Evolutionary conservation across 805 yeast genomes (phyloP).

Genomic region (Zygoascus tannicola): DNA sequence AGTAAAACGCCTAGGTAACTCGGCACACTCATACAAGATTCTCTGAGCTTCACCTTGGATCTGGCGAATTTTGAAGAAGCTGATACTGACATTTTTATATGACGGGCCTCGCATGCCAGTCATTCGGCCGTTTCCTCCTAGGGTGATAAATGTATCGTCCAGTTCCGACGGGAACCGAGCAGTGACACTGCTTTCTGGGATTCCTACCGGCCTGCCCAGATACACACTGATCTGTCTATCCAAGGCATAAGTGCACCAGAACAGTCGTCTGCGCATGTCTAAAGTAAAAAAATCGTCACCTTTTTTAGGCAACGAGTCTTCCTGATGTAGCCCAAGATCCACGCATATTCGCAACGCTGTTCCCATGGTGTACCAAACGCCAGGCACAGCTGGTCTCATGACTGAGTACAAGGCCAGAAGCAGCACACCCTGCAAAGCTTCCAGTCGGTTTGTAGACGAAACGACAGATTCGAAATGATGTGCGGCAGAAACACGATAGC

Average conservation of each 20-base stretch:
- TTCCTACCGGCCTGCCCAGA: constrained; percentile 79
- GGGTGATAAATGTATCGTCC: constrained; percentile 59
- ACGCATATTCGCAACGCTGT: constrained; percentile 70
- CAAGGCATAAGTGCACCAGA: constrained; percentile 83
- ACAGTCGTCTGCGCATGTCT: constrained; percentile 66
- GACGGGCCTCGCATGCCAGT: constrained; percentile 34
- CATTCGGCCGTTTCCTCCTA: constrained; percentile 1
- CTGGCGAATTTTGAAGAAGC: constrained; percentile 60
- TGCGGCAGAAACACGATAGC: constrained; percentile 61
- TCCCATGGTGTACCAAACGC: constrained; percentile 88
- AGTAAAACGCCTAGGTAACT: constrained; percentile 54
- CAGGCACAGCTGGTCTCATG: constrained; percentile 85
- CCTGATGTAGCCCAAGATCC: constrained; percentile 78
- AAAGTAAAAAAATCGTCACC: constrained; percentile 41
- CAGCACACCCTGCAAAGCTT: constrained; percentile 62
- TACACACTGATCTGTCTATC: constrained; percentile 84
- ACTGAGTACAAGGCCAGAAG: constrained; percentile 61
- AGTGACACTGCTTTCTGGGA: constrained; percentile 70
- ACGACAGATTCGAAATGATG: constrained; percentile 49
- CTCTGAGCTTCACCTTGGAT: constrained; percentile 72
- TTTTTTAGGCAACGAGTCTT: constrained; percentile 25
- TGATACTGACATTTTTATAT: constrained; percentile 57
- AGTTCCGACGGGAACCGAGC: constrained; percentile 62
- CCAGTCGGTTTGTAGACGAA: constrained; percentile 51
- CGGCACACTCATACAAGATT: constrained; percentile 60